Evolutionary conservation across 805 yeast genomes (phyloP), one percentile per base, ranked within the genome.

Genomic region (Ogataea nakhonphanomensis): DNA sequence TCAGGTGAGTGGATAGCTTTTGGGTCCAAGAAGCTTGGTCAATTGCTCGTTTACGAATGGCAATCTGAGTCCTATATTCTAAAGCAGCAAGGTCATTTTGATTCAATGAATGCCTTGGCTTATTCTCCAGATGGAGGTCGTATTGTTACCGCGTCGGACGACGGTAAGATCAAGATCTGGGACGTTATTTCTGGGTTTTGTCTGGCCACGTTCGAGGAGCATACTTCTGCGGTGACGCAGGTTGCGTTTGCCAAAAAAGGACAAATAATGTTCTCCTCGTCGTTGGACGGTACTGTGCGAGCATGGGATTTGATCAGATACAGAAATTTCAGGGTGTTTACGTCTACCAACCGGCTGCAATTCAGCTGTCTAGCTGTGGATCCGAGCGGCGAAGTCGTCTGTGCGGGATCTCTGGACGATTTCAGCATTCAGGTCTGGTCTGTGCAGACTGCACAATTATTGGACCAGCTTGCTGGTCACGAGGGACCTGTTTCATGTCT

Each of bases 1-100:
- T 70, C 90, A 6, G 99, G 99, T 25, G 99, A 93, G 62, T 93
- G 99, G 99, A 69, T 93, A 24, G 95, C 96, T 0, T 86, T 93
- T 62, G 99, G 99, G 4, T 89, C 97, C 0, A 66, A 88, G 25
- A 81, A 80, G 56, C 63, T 86, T 22, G 99, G 99, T n/a, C 99
- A 93, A 65, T 67, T 93, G 44, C 66, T 93, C 42, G 99, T 93
- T 0, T 93, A 95, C 70, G 99, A 93, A 70, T 93, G 99, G 99
- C 96, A 93, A 66, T 85, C 95, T 4, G 99, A 93, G 61, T 86
- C 96, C 0, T 93, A 91, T 58, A 84, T 93, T 33, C 69, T 93
- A 49, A 90, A 91, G 59, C 99, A 93, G 60, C 99, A 93, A 64
- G 97, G 98, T 17, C 99, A 93, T 64, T 91, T 86, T 57, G 99